phyloP scores from a whole-genome alignment of 1,284 basidiomycete species.

The Chiua sp. region DNA sequence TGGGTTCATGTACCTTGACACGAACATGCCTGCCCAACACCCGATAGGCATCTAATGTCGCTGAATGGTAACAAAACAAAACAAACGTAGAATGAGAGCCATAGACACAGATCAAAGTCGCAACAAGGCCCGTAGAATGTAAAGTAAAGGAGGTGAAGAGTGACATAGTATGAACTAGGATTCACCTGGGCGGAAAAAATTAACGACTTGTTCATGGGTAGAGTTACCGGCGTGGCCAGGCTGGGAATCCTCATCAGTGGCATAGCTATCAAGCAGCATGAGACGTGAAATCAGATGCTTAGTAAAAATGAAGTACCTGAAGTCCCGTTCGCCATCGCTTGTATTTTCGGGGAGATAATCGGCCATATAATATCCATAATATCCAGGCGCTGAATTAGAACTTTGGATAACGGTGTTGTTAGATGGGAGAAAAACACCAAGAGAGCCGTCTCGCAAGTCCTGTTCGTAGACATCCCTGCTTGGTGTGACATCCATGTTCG shows the following conservation, averaged over 20 bases:
- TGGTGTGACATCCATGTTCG: neutral
- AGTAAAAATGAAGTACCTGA: conserved; percentile 22
- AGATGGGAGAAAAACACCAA: neutral
- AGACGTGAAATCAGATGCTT: conserved; percentile 16
- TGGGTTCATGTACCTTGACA: conserved; percentile 29
- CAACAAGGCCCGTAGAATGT: conserved; percentile 8
- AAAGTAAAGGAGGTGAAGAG: neutral
- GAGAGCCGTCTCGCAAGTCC: conserved; percentile 18
- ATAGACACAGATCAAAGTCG: conserved; percentile 7
- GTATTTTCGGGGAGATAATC: conserved; percentile 3
- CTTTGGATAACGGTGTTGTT: conserved; percentile 7
- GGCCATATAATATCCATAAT: conserved; percentile 16
- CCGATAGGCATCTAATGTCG: conserved; percentile 1
- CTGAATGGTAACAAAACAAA: conserved; percentile 4
- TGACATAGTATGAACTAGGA: conserved; percentile 12
- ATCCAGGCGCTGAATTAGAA: neutral
- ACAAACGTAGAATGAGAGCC: conserved; percentile 1
- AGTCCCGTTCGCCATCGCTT: conserved; percentile 8
- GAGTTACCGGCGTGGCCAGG: neutral
- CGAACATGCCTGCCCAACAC: conserved; percentile 4
- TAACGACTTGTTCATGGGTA: conserved; percentile 9
- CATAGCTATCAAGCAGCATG: conserved; percentile 22
- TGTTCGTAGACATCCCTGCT: conserved; percentile 12
- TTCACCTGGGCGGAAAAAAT: conserved; percentile 4
- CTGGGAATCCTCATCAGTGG: conserved; percentile 1